Percentiles rank a stretch among this genome's conserved stretches.
phyloP scores from a whole-genome alignment of 345 rosid genomes.

The Capsella bursapastoris region DNA sequence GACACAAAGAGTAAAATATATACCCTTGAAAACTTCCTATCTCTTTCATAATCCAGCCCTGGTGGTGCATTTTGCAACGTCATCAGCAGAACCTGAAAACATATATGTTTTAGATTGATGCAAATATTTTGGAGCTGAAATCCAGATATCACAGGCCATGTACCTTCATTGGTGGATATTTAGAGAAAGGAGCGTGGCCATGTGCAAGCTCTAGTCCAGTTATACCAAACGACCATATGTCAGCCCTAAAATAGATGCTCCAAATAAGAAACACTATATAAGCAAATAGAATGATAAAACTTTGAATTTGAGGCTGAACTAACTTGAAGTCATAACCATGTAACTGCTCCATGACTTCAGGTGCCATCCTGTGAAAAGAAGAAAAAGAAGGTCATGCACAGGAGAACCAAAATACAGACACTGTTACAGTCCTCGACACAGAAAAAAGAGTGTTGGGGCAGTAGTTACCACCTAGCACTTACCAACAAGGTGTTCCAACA shows the following conservation, averaged over 20 bases:
- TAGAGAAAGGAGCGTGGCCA: slow-evolving; percentile 99
- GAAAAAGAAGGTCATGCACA: slow-evolving; percentile 16
- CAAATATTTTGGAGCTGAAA: slow-evolving; percentile 21
- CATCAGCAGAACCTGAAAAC: slow-evolving; percentile 90
- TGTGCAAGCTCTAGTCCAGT: slow-evolving; percentile 99
- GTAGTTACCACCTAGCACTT: slow-evolving; percentile 31
- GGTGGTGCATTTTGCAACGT: slow-evolving; percentile 99
- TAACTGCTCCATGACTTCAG: slow-evolving; percentile 99
- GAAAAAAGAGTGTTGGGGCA: slow-evolving; percentile 4
- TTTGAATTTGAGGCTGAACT: slow-evolving; percentile 33
- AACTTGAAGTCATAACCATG: slow-evolving; percentile 98
- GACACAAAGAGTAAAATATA: slow-evolving; percentile 19
- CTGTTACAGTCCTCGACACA: background rate
- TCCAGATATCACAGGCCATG: slow-evolving; percentile 10
- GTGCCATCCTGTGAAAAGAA: slow-evolving; percentile 87
- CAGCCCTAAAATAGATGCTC: slow-evolving; percentile 70
- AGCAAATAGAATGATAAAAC: slow-evolving; percentile 29
- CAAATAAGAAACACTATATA: slow-evolving; percentile 37
- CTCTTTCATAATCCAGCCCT: slow-evolving; percentile 95
- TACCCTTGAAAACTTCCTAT: slow-evolving; percentile 94
- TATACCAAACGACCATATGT: slow-evolving; percentile 99
- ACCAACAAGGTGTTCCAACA: slow-evolving; percentile 99
- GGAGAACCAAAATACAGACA: slow-evolving; percentile 8
- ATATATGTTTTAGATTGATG: slow-evolving; percentile 39
- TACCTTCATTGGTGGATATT: slow-evolving; percentile 99